A percentile compares a stretch with the other conserved stretches of the same genome.
phyloP scores from a whole-genome alignment of 2,329 filamentous ascomycete genomes.

The Fusarium dimerum region DNA sequence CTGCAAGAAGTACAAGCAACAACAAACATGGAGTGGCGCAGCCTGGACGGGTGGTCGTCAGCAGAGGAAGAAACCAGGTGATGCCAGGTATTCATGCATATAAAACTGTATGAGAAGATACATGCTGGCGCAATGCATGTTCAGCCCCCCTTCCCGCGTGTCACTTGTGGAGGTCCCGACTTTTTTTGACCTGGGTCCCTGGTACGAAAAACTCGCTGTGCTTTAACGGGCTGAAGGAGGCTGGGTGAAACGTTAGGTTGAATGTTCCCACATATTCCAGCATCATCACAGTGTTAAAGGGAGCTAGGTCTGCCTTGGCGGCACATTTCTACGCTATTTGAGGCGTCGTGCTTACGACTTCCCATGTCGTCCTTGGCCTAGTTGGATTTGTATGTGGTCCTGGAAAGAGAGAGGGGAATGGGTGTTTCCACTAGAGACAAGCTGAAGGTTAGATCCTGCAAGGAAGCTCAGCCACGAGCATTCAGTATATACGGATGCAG shows the following conservation, averaged over 20 bases:
- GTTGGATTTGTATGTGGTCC: not conserved
- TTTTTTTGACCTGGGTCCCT: no score
- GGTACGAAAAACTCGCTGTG: not conserved
- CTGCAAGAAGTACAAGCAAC: not conserved
- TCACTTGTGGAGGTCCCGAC: not conserved
- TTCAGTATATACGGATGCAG: no score
- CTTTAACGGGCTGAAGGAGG: not conserved
- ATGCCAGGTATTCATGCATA: not conserved
- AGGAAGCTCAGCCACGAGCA: no score
- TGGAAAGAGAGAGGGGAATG: not conserved
- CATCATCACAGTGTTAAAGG: not conserved
- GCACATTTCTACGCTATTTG: not conserved
- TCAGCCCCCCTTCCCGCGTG: not conserved
- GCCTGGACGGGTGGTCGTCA: constrained; percentile 1
- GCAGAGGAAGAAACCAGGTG: not conserved
- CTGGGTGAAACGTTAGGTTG: not conserved
- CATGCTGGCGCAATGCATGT: not conserved
- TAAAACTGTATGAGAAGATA: no score
- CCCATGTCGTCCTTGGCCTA: constrained; percentile 4
- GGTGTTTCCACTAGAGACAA: not conserved
- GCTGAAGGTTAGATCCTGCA: no score
- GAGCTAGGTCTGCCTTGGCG: not conserved
- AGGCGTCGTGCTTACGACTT: constrained; percentile 24
- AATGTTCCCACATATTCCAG: not conserved
- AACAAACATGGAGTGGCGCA: constrained; percentile 16